These are phyloP conservation scores for Hyaloscypha finlandica DNA, from an alignment of 495 filamentous ascomycete genomes.

Conservation along the genomic window DNA sequence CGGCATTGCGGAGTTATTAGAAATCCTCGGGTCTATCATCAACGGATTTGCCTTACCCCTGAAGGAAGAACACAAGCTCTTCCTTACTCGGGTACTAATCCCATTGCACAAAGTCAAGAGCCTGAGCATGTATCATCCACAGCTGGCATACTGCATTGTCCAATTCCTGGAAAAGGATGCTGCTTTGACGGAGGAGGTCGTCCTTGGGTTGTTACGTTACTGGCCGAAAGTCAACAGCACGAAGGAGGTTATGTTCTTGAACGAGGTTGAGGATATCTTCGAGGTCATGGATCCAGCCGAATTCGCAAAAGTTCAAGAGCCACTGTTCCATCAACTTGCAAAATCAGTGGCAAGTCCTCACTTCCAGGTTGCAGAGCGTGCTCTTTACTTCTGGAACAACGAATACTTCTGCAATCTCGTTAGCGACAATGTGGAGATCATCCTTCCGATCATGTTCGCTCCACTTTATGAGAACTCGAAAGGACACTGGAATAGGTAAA, in stretches of 20 bases:
- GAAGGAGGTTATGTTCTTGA: slow-evolving; percentile 99
- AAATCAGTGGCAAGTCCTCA: slow-evolving; percentile 98
- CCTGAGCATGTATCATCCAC: slow-evolving; percentile 99
- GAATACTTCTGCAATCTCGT: slow-evolving; percentile 99
- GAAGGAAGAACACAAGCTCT: slow-evolving; percentile 99
- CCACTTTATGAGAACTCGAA: slow-evolving; percentile 99
- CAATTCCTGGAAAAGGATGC: slow-evolving; percentile 99
- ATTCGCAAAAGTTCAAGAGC: slow-evolving; percentile 98
- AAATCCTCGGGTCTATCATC: slow-evolving; percentile 98
- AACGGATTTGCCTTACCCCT: slow-evolving; percentile 97
- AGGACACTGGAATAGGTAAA: slow-evolving; percentile 97
- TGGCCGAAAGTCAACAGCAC: slow-evolving; percentile 99
- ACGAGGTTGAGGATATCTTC: slow-evolving; percentile 99
- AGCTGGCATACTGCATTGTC: slow-evolving; percentile 98
- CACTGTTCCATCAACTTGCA: slow-evolving; percentile 93
- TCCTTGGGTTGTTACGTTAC: slow-evolving; percentile 90
- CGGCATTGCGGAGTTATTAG: slow-evolving; percentile 92
- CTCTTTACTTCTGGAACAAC: slow-evolving; percentile 99
- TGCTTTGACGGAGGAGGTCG: slow-evolving; percentile 95
- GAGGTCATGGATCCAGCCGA: slow-evolving; percentile 99
- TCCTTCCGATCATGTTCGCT: slow-evolving; percentile 99
- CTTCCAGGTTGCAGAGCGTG: slow-evolving; percentile 97
- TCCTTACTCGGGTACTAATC: slow-evolving; percentile 89
- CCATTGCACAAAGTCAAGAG: slow-evolving; percentile 98
- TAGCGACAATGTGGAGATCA: slow-evolving; percentile 98